Evolutionary conservation across 2,329 filamentous ascomycete species (phyloP), one percentile per base, ranked within the genome.

Genomic region (Fusarium anthophilum): DNA sequence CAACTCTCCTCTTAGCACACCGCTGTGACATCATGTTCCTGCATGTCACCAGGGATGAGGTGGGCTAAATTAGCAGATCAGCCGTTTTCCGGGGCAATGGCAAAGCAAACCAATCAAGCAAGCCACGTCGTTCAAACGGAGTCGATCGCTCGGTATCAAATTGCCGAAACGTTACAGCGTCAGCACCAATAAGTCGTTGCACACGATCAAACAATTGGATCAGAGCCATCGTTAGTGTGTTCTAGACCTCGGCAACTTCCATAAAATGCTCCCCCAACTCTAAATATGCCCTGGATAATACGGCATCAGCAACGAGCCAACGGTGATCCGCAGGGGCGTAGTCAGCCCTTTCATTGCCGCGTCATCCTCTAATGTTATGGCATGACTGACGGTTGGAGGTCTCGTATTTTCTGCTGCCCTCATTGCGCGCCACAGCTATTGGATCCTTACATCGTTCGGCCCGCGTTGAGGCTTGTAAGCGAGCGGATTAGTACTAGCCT

Each of bases 21-120:
- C 20, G 32, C 56, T 38, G 30, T 58, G 55, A 59, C 56, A 59
- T 59, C 56, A 59, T 59, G 56, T 59, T 50, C 43, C 56, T 59
- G 55, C 30, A 45, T 35, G 14, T 13, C 24, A 28, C 30, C 9
- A 37, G 56, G 32, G 43, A 59, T 37, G 32, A n/a, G n/a, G n/a
- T n/a, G n/a, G n/a, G n/a, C 56, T 58, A 50, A 58, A 51, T 18
- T 51, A 30, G 30, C 5, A 8, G 5, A 37, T 37, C n/a, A n/a
- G 18, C 1, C 17, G 32, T 28, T 28, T 55, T n/a, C 56, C 20
- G 32, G 32, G 43, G 43, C 56, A 50, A n/a, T n/a, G n/a, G n/a
- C n/a, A n/a, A n/a, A n/a, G n/a, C n/a, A n/a, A n/a, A n/a, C 28
- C 56, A 59, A 59, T 59, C 56, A 51, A 59, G 32, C 20, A 24